A percentile compares a stretch with the other conserved stretches of the same genome.
phyloP scores from a whole-genome alignment of 306 rosid species.

The Amphicarpaea edgeworthii region DNA sequence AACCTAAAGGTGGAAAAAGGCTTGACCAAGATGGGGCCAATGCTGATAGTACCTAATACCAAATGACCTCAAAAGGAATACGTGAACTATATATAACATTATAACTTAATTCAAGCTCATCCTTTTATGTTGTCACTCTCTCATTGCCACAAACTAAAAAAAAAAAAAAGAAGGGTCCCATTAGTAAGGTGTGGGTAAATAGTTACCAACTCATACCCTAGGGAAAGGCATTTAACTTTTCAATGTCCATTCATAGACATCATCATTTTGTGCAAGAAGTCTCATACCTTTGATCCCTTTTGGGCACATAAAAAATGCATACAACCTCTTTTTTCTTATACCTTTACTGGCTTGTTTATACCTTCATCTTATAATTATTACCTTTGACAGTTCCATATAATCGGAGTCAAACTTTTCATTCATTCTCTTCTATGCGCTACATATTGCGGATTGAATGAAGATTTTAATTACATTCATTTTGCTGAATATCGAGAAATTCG shows the following conservation, averaged over 20 bases:
- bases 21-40: constrained; percentile 65
- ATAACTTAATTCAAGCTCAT: constrained; percentile 41
- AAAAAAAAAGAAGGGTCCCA: background rate
- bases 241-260: constrained; percentile 68
- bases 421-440: background rate
- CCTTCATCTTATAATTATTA: constrained; percentile 43
- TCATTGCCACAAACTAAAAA: constrained; percentile 39
- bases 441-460: background rate
- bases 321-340: constrained; percentile 25
- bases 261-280: constrained; percentile 71
- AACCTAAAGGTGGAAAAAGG: constrained; percentile 71
- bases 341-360: constrained; percentile 41
- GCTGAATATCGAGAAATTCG: background rate
- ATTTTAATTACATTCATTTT: constrained; percentile 3
- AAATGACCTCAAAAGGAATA: constrained; percentile 42
- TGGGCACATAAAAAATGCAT: constrained; percentile 42
- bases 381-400: constrained; percentile 43
- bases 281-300: constrained; percentile 54
- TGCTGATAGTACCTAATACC: constrained; percentile 56
- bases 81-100: constrained; percentile 39
- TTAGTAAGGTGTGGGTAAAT: constrained; percentile 42
- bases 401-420: constrained; percentile 9
- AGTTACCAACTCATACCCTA: constrained; percentile 36
- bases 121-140: constrained; percentile 47
- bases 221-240: constrained; percentile 73